These are phyloP conservation scores for Pseudohalonectria lignicola DNA, from an alignment of 2,329 filamentous ascomycete species.

Conservation along the genomic window DNA sequence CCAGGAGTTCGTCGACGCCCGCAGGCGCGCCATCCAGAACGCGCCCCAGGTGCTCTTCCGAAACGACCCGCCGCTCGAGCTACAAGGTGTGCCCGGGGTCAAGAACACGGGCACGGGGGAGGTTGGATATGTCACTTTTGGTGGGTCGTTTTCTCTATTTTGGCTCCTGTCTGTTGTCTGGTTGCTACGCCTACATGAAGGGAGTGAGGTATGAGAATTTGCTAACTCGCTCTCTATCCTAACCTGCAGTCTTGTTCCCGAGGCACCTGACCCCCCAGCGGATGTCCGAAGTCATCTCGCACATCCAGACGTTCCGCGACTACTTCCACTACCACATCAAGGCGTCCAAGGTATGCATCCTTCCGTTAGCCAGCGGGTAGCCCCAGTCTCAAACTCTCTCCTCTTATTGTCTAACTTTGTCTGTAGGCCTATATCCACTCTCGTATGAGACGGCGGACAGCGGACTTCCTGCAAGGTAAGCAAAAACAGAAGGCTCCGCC, in stretches of 20 bases:
- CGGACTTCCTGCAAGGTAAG: conserved; percentile 93
- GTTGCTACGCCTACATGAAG: not conserved
- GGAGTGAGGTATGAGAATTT: not conserved
- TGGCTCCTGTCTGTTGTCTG: not conserved
- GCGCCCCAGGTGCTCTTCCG: conserved; percentile 95
- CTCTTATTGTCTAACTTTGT: conserved; percentile 1
- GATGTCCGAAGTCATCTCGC: conserved; percentile 91
- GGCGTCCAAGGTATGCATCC: conserved; percentile 78
- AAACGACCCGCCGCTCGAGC: conserved; percentile 85
- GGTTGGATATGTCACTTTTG: conserved; percentile 96
- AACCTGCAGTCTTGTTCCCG: conserved; percentile 70
- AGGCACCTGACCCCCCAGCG: conserved; percentile 84
- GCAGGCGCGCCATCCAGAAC: conserved; percentile 92
- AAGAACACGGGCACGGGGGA: conserved; percentile 66
- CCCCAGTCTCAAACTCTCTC: no score
- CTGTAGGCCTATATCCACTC: conserved; percentile 87
- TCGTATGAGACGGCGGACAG: conserved; percentile 92
- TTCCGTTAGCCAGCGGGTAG: conserved; percentile 5
- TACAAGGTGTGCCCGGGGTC: conserved; percentile 80
- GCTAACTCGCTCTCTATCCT: not conserved
- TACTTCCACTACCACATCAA: conserved; percentile 99
- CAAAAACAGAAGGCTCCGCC: conserved; percentile 3
- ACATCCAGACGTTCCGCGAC: conserved; percentile 99
- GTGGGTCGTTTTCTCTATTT: conserved; percentile 38
- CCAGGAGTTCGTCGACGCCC: conserved; percentile 95